Evolutionary conservation across 371 early-diverging fungal genomes (phyloP), one percentile per base, ranked within the genome.

Genomic region (Parasitella parasitica): DNA sequence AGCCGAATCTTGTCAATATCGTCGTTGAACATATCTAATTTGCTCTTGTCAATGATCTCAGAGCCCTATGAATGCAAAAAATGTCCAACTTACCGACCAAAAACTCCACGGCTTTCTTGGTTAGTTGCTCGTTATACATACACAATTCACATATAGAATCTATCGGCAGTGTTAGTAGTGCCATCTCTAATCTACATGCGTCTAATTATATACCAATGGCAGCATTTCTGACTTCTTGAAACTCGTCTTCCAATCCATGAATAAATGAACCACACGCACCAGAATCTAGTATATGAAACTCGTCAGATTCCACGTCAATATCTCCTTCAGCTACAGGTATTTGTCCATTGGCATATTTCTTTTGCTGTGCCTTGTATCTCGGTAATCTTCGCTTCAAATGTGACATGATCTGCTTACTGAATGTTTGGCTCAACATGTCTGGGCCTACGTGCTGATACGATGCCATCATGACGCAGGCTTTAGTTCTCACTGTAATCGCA

Each of bases 171-270:
- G n/a, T n/a, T n/a, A n/a, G n/a, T n/a, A n/a, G n/a, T n/a, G n/a
- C n/a, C n/a, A n/a, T n/a, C n/a, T n/a, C n/a, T n/a, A n/a, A n/a
- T n/a, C n/a, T n/a, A n/a, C n/a, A n/a, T n/a, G n/a, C n/a, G n/a
- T n/a, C n/a, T 13, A 24, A 0, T 20, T 13, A 1, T 18, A 66
- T 76, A 91, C 92, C 87, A 30, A 91, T 91, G 4, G 95, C 86
- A 1, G 94, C 92, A 62, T 86, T 83, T 41, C 96, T 82, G 36
- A 97, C 97, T 55, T 89, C 91, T 59, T 89, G 86, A 71, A 83
- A 93, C 68, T 96, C 94, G 68, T 97, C 97, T 66, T 97, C 97
- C 16, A 95, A 74, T 15, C 93, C 95, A 66, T 94, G 95, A 12
- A 97, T 88, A 77, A 97, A 95, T 0, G 94, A 94, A 20, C 97